Evolutionary conservation across 768 basidiomycete species (phyloP).

Genomic region (Termitomyces titanicus): DNA sequence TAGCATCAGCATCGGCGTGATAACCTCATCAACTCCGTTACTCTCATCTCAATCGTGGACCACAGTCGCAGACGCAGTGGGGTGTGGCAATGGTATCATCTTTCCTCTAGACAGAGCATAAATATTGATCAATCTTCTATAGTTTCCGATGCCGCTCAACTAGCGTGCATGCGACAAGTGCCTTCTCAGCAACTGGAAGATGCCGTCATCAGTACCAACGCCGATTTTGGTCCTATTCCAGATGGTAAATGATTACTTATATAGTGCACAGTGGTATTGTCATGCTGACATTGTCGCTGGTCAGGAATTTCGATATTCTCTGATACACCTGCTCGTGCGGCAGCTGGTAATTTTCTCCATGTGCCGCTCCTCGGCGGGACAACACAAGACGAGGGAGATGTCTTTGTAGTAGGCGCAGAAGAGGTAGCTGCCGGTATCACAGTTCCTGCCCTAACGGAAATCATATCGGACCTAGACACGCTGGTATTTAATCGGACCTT

Average conservation of each 20-base stretch:
- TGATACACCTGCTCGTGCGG: conserved; percentile 17
- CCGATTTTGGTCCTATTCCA: conserved; percentile 21
- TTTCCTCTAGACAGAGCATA: not conserved
- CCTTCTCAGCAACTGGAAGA: conserved; percentile 24
- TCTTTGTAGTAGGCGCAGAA: conserved; percentile 1
- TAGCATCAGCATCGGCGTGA: too few relatives aligned
- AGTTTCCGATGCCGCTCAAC: conserved; percentile 24
- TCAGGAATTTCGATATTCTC: conserved; percentile 30
- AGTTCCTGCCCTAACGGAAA: conserved; percentile 9
- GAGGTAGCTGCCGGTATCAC: not conserved
- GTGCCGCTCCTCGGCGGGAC: conserved; percentile 20
- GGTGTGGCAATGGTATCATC: conserved; percentile 27
- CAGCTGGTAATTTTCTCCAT: conserved; percentile 8
- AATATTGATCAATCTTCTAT: not conserved
- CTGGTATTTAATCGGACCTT: not conserved
- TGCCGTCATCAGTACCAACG: conserved; percentile 22
- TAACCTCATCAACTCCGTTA: too few relatives aligned
- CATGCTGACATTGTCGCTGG: too few relatives aligned
- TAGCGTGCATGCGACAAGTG: conserved; percentile 30
- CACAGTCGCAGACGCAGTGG: conserved; percentile 22
- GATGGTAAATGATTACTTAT: conserved; percentile 23
- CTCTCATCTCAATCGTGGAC: not conserved
- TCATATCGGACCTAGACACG: conserved; percentile 1
- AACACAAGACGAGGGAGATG: conserved; percentile 21
- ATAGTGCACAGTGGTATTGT: not conserved